Conservation (phyloP, 1,284 basidiomycete genomes). For the Jaminaea rosea region DNA sequence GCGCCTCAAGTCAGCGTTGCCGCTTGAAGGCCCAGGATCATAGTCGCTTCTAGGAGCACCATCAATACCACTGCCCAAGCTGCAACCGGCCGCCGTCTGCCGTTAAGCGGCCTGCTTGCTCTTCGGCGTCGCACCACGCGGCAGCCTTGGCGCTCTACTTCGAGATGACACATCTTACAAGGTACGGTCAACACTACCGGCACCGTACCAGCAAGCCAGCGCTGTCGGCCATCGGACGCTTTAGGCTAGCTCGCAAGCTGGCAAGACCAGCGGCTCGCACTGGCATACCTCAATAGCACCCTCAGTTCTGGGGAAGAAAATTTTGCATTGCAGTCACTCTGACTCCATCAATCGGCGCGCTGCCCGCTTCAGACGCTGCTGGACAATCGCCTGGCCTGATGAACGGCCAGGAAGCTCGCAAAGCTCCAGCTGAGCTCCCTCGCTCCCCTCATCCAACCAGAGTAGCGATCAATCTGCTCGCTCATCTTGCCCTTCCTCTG, state of each 20-base stretch:
- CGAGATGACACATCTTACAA: too few relatives aligned
- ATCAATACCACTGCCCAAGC: too few relatives aligned
- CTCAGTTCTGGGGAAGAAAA: not conserved
- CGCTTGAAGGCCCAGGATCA: not conserved
- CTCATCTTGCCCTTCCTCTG: constrained; percentile 11
- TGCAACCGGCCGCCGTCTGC: too few relatives aligned
- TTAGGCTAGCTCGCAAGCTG: not conserved
- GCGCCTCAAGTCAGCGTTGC: not conserved
- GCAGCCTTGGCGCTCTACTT: too few relatives aligned
- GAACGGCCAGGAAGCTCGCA: constrained; percentile 3
- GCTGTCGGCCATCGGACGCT: not conserved
- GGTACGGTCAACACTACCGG: too few relatives aligned
- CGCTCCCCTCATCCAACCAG: constrained; percentile 12
- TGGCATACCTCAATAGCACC: not conserved
- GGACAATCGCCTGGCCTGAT: not conserved
- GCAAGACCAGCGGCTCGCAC: too few relatives aligned
- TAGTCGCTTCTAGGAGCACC: not conserved
- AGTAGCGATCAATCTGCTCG: constrained; percentile 18
- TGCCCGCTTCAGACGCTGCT: not conserved
- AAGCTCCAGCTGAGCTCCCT: constrained; percentile 9
- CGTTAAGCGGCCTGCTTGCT: not conserved
- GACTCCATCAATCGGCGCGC: not conserved
- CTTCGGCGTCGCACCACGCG: too few relatives aligned
- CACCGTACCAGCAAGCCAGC: too few relatives aligned
- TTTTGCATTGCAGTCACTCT: not conserved